Evolutionary conservation across 345 rosid species (phyloP), one percentile per base, ranked within the genome.

Genomic region (Arabis alpina): DNA sequence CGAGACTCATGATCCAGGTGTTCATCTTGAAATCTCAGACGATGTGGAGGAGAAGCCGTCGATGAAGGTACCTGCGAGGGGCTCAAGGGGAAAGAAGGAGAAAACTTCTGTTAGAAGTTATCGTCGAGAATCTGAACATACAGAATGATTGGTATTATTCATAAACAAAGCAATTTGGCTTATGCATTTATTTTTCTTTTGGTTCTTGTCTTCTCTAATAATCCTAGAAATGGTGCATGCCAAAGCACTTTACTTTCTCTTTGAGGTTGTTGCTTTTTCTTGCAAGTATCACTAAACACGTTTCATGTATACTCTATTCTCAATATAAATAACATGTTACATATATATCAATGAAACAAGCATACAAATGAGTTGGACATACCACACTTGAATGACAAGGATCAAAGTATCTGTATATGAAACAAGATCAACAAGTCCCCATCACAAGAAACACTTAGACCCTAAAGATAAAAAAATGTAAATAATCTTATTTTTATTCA

Each of bases 1-100:
- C 82, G 83, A 25, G 71, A 81, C 95, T 53, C 85, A 91, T 59
- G 96, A 93, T 70, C 98, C 98, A 0, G 97, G 98, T 0, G 96
- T 93, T 71, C 97, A 91, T 56, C 52, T 91, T 79, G 93, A 89
- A 16, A 82, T 93, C 47, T 72, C 84, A 0, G 93, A 71, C 6
- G 79, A 70, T 70, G 48, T 64, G 15, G 79, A 69, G 65, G 85
- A 65, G 28, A 84, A 54, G 54, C 70, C 47, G 60, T 64, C 24
- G 79, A 39, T 54, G 74, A 53, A 24, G 42, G 8, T 13, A 25
- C 68, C 62, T 44, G 41, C 48, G 12, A 76, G 44, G 24, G 53
- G 3, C 7, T 49, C 66, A 44, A 70, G n/a, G 66, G 41, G 3
- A 34, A 76, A 49, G 55, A 76, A 76, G 2, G 79, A 25, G 12